A percentile compares a stretch with the other conserved stretches of the same genome.
These are phyloP conservation scores for Acacia acuminata DNA, from an alignment of 306 rosid genomes.

Conservation along the genomic window DNA sequence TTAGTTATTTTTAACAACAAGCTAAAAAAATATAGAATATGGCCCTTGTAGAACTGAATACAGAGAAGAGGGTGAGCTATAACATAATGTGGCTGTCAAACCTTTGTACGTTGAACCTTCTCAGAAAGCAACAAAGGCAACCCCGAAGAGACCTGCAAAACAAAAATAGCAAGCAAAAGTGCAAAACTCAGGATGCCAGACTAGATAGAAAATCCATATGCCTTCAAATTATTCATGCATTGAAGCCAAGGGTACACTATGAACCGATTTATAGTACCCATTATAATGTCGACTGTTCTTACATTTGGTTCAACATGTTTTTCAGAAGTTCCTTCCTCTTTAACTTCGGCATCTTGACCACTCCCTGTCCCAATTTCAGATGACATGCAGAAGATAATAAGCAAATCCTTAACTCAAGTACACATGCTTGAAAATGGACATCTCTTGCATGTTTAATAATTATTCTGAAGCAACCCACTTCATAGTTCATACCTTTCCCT, in stretches of 20 bases:
- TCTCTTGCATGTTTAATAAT: constrained; percentile 5
- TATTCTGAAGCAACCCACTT: constrained; percentile 14
- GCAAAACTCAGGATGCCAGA: not conserved
- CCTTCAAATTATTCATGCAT: constrained; percentile 8
- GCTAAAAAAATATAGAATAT: not conserved
- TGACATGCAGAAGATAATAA: constrained; percentile 30
- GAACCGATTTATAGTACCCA: constrained; percentile 3
- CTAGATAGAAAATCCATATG: not conserved
- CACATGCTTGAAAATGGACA: constrained; percentile 15
- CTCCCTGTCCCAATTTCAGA: constrained; percentile 47
- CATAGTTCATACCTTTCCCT: constrained; percentile 51
- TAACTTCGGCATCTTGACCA: constrained; percentile 43
- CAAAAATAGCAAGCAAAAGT: constrained; percentile 12
- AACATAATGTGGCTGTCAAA: constrained; percentile 36
- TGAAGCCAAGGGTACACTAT: constrained; percentile 18
- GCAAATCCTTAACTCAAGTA: constrained; percentile 16
- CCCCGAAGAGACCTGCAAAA: constrained; percentile 72
- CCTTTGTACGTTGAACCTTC: constrained; percentile 87
- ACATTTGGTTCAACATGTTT: constrained; percentile 61
- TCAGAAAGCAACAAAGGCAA: constrained; percentile 92
- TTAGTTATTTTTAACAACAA: not conserved
- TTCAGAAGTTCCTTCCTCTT: constrained; percentile 64
- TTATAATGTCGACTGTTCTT: constrained; percentile 37
- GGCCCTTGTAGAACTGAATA: constrained; percentile 6
- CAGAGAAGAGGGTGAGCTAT: constrained; percentile 15